A percentile compares a stretch with the other conserved stretches of the same genome.
Conservation (phyloP, 2,329 filamentous ascomycete species). For the Pseudogymnoascus sp. region DNA sequence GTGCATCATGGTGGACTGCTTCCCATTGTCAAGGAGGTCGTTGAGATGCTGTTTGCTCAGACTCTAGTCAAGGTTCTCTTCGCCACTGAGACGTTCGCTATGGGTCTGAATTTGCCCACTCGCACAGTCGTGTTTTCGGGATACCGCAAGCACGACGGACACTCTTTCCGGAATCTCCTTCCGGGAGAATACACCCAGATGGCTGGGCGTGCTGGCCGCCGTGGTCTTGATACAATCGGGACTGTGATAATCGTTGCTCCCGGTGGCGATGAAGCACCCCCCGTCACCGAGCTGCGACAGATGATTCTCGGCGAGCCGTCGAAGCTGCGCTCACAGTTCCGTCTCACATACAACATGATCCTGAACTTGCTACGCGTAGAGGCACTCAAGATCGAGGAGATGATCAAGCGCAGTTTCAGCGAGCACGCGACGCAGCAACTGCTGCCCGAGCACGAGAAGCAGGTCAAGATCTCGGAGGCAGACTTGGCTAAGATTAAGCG, state of each 20-base stretch:
- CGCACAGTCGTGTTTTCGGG: constrained; percentile 96
- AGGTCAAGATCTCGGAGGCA: constrained; percentile 83
- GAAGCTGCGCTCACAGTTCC: constrained; percentile 91
- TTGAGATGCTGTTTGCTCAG: constrained; percentile 92
- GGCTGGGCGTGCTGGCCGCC: constrained; percentile 87
- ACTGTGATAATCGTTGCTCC: constrained; percentile 89
- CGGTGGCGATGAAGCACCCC: constrained; percentile 75
- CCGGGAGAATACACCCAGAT: constrained; percentile 98
- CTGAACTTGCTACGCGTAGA: constrained; percentile 90
- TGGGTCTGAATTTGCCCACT: constrained; percentile 93
- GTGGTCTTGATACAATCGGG: constrained; percentile 86
- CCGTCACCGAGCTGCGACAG: constrained; percentile 69
- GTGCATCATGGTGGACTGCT: constrained; percentile 92
- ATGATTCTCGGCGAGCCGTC: constrained; percentile 97
- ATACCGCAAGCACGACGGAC: constrained; percentile 91
- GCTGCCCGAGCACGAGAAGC: constrained; percentile 89
- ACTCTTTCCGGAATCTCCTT: constrained; percentile 79
- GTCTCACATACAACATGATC: constrained; percentile 99
- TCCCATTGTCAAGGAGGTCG: constrained; percentile 94
- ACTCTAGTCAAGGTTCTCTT: constrained; percentile 95
- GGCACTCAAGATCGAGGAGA: constrained; percentile 96
- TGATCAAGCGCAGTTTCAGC: constrained; percentile 99
- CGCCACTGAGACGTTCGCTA: constrained; percentile 96
- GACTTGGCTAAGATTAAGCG: constrained; percentile 85
- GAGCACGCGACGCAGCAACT: constrained; percentile 95